phyloP scores from a whole-genome alignment of 2,329 filamentous ascomycete species.

The Apiospora hydei region DNA sequence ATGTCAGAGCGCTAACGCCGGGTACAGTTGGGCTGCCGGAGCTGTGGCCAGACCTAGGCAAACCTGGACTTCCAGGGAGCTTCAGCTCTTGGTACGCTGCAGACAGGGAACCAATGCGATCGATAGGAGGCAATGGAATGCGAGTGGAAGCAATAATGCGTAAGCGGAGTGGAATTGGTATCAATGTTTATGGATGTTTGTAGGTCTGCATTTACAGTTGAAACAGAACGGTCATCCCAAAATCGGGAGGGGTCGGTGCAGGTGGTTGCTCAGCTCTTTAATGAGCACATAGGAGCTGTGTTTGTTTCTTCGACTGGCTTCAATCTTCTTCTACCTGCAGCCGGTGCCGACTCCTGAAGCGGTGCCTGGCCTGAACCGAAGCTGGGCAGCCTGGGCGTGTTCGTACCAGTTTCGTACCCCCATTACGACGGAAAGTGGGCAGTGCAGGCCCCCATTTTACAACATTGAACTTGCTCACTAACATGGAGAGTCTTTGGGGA shows the following conservation, averaged over 20 bases:
- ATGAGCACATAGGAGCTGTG: not conserved
- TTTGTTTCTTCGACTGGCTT: not conserved
- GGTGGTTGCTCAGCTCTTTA: not conserved
- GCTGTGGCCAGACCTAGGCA: not conserved
- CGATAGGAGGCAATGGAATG: not conserved
- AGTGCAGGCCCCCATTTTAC: constrained; percentile 24
- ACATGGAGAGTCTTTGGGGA: constrained; percentile 15
- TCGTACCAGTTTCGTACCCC: not conserved
- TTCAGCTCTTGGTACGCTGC: constrained; percentile 1
- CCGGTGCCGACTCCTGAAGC: not conserved
- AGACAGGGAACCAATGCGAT: not conserved
- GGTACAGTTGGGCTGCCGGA: not conserved
- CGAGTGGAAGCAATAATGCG: not conserved
- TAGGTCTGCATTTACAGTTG: too few species aligned
- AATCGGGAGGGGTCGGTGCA: not conserved
- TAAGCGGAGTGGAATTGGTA: not conserved
- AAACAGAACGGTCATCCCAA: not conserved
- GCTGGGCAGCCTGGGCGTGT: not conserved
- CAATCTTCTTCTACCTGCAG: constrained; percentile 7
- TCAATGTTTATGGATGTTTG: not conserved
- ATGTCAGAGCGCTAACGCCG: constrained; percentile 38
- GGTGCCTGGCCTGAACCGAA: constrained; percentile 14
- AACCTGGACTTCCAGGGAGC: constrained; percentile 8
- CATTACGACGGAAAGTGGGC: constrained; percentile 37
- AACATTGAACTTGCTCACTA: not conserved